Percentiles rank a stretch among this genome's conserved stretches.
phyloP scores from a whole-genome alignment of 371 early-diverging fungal genomes.

The Mucor saturninus region DNA sequence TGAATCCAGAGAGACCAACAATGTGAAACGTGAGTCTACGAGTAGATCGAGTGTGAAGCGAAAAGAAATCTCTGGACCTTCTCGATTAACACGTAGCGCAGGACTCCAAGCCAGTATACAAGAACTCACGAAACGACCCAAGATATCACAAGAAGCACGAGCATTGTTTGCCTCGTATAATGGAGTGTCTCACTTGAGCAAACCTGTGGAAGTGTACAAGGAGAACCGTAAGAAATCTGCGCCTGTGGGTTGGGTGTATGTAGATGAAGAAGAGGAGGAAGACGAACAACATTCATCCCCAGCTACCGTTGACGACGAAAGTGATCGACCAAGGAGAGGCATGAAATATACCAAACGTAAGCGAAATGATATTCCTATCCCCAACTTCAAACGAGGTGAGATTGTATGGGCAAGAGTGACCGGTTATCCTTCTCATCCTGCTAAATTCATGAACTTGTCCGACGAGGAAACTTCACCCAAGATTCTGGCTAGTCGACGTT shows the following conservation, averaged over 20 bases:
- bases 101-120: constrained; percentile 16
- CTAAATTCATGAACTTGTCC: constrained; percentile 22
- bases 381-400: constrained; percentile 21
- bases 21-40: not conserved
- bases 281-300: not conserved
- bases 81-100: constrained; percentile 21
- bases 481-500: constrained; percentile 13
- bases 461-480: constrained; percentile 17
- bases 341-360: not conserved
- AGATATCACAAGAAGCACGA: constrained; percentile 21
- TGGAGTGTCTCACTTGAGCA: constrained; percentile 8
- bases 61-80: not conserved
- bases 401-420: constrained; percentile 55
- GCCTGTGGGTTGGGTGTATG: constrained; percentile 25
- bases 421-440: constrained; percentile 56
- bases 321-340: too few relatives aligned
- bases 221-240: constrained; percentile 15
- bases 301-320: not conserved
- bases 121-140: constrained; percentile 17
- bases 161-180: constrained; percentile 17
- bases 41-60: not conserved
- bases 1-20: too few relatives aligned
- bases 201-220: constrained; percentile 8
- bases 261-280: constrained; percentile 13
- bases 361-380: constrained; percentile 16